Base-by-base conservation (phyloP, 305 asterid species). In the Rubia peregrina region DNA sequence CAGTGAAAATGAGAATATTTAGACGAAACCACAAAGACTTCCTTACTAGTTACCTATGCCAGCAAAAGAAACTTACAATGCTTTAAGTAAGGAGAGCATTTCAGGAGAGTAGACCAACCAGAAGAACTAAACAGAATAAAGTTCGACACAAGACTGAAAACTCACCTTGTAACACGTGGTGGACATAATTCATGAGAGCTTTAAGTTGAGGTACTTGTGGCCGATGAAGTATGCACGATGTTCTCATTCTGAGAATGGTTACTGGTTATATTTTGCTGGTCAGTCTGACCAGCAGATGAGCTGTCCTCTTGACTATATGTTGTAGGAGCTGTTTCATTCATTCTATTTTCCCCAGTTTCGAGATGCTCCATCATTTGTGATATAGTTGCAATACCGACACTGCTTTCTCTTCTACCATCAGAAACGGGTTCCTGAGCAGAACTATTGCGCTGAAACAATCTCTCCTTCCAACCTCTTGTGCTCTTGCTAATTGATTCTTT, bases 391-490 rank as follows among this genome's bases (percentile, higher is more conserved):
- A 67, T 69, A 53, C 85, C 74, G 24, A 78, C 77, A 72, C 74
- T 77, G 60, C 66, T 82, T 38, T 83, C 92, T 75, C 85, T 79
- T 80, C 73, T 84, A 74, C 68, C 74, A 73, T 85, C 89, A 49
- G 77, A 56, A 77, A 73, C 73, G 48, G 75, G 76, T 19, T 85
- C 89, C 19, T 82, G 84, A 2, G 74, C 65, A 21, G 88, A 44
- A 70, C 65, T 84, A 79, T 83, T 86, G 63, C 95, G 88, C 49
- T 96, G 76, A 75, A 90, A 90, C 72, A 90, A 84, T 79, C 85
- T 90, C 84, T 90, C 98, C 83, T 85, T 90, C 98, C 95, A 93
- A 62, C 98, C 90, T 80, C 90, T 85, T 24, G 96, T 90, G 88
- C 88, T 90, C 87, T 88, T 93, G 9, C 87, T 85, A 80, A 93